Evolutionary conservation across 1,284 basidiomycete genomes (phyloP), one percentile per base, ranked within the genome.

Genomic region (Ganoderma sinense): DNA sequence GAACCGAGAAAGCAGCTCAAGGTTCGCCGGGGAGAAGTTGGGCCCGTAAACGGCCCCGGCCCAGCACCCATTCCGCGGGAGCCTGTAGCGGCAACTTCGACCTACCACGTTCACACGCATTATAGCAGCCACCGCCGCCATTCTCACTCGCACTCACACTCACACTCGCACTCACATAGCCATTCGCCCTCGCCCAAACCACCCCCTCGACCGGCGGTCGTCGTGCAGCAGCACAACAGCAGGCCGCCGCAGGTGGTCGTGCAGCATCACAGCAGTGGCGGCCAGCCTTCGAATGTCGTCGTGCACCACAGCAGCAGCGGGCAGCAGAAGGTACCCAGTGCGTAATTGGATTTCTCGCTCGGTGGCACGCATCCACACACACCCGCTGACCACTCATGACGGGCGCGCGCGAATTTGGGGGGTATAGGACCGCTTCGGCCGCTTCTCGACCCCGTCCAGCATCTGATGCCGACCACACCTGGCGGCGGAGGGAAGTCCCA

Each of bases 1-100:
- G 77, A 86, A 87, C 20, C 84, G 80, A 13, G 82, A 76, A 29
- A 87, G 67, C 11, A 86, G 74, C 71, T 85, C 80, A 1, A 86
- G 78, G 75, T 86, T 87, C 39, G 78, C 81, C 26, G 82, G 78
- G 0, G 76, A 73, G 23, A 80, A 72, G 20, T 80, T 76, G 13
- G 77, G 71, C 5, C 81, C 84, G 71, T 87, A 87, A 75, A 87
- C 87, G 65, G 56, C 14, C 62, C 72, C 6, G 43, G 64, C 20
- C 64, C 69, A 3, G 66, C 56, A 1, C 67, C 65, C 2, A 43
- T 60, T 0, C 69, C 71, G 16, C 73, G 71, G n/a, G 71, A 65
- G 2, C 73, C 70, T 4, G 59, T 63, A 16, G 39, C 65, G 7
- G 16, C 45, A 26, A 23, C 36, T 31, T 43, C 53, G 5, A 26